These are phyloP conservation scores for Yarrowia yakushimensis DNA, from an alignment of 805 yeast genomes.

Conservation along the genomic window DNA sequence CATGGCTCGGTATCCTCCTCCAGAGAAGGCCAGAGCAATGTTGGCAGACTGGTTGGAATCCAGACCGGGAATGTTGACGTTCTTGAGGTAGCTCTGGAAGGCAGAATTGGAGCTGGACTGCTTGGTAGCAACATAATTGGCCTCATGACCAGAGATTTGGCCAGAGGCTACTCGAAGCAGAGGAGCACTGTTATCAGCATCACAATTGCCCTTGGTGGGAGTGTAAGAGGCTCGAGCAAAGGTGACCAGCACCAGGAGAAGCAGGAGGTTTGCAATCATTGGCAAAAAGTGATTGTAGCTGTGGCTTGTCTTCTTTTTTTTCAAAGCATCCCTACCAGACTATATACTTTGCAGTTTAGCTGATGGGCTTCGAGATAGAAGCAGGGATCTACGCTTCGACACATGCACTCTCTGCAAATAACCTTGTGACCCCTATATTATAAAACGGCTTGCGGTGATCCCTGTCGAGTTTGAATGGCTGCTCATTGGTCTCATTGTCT, in stretches of 20 bases:
- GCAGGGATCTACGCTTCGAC: neutral
- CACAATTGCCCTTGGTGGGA: neutral
- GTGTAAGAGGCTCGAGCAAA: neutral
- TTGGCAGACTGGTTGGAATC: slow-evolving; percentile 39
- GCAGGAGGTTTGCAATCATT: neutral
- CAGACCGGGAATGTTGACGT: slow-evolving; percentile 48
- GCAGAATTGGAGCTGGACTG: slow-evolving; percentile 35
- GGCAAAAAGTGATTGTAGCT: too few relatives aligned
- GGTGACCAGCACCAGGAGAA: slow-evolving; percentile 2
- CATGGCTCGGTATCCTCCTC: slow-evolving; percentile 93
- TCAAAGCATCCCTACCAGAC: neutral
- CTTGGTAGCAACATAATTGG: neutral
- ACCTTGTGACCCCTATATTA: neutral
- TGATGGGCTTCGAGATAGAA: neutral
- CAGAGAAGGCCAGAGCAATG: slow-evolving; percentile 56
- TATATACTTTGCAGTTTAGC: neutral
- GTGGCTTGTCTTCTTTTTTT: neutral
- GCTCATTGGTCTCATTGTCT: neutral
- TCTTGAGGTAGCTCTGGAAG: slow-evolving; percentile 45
- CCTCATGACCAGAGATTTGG: neutral
- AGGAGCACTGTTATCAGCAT: neutral
- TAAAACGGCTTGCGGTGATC: neutral
- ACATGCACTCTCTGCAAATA: neutral
- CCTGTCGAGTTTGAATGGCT: neutral
- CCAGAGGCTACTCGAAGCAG: neutral